Conservation (phyloP, 2,329 filamentous ascomycete genomes). For the Fusarium sp. region DNA sequence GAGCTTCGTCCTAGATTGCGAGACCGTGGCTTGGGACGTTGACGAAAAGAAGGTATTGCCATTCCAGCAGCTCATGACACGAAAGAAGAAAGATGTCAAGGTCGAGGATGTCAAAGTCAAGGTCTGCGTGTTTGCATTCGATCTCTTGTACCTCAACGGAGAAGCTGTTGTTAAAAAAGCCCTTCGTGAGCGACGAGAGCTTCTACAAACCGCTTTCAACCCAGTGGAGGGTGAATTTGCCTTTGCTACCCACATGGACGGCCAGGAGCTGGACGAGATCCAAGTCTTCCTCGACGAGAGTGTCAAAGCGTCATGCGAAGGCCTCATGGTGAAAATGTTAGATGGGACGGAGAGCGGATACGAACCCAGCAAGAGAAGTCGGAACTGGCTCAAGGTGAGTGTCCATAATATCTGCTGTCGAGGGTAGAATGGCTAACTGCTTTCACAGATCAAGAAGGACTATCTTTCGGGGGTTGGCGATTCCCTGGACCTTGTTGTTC, state of each 20-base stretch:
- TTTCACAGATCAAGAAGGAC: slow-evolving; percentile 87
- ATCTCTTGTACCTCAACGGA: slow-evolving; percentile 92
- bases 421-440: slow-evolving; percentile 67
- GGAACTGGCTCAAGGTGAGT: slow-evolving; percentile 94
- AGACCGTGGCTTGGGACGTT: slow-evolving; percentile 97
- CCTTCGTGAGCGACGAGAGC: slow-evolving; percentile 82
- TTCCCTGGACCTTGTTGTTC: slow-evolving; percentile 93
- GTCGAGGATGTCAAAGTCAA: slow-evolving; percentile 95
- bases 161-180: slow-evolving; percentile 88
- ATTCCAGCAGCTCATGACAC: slow-evolving; percentile 98
- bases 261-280: slow-evolving; percentile 91
- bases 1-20: slow-evolving; percentile 98
- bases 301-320: slow-evolving; percentile 95
- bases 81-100: slow-evolving; percentile 97
- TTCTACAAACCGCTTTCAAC: slow-evolving; percentile 78
- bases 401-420: background rate
- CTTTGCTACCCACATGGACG: slow-evolving; percentile 88
- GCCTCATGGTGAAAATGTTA: slow-evolving; percentile 99
- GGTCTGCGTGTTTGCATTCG: slow-evolving; percentile 97
- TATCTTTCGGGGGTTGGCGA: slow-evolving; percentile 95
- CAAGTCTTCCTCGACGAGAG: slow-evolving; percentile 92
- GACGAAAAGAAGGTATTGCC: slow-evolving; percentile 93
- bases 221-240: slow-evolving; percentile 90
- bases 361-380: slow-evolving; percentile 93
- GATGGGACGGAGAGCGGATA: slow-evolving; percentile 93